Percentiles rank a stretch among this genome's conserved stretches.
Evolutionary conservation across 371 early-diverging fungal genomes (phyloP).

Genomic region (Haplosporangium sp.): DNA sequence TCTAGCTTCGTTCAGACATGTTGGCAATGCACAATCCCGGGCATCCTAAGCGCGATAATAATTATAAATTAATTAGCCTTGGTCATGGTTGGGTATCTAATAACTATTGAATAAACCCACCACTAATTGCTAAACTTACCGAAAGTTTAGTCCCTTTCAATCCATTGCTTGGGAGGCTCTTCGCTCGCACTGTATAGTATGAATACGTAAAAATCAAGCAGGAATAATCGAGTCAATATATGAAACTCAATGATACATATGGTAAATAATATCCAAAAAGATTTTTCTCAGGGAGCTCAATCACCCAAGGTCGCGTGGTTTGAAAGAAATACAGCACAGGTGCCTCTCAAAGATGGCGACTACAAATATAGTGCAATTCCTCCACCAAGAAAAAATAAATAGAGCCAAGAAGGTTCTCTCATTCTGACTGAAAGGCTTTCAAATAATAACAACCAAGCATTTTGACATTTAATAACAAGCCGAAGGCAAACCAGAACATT

Average conservation of each 20-base stretch:
- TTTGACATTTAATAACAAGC: neutral
- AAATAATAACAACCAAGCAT: neutral
- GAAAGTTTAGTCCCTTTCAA: conserved; percentile 14
- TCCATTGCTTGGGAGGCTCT: conserved; percentile 11
- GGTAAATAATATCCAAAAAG: neutral
- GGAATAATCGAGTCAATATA: neutral
- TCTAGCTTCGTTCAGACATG: conserved; percentile 48
- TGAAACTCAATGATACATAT: neutral
- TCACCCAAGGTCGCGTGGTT: no score
- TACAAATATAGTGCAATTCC: neutral
- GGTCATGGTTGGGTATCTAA: neutral
- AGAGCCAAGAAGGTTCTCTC: neutral
- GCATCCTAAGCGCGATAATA: conserved; percentile 35
- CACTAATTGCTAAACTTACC: conserved; percentile 11
- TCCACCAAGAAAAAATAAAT: neutral
- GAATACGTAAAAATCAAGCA: neutral
- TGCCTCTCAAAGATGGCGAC: neutral
- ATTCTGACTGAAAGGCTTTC: conserved; percentile 4
- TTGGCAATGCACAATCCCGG: conserved; percentile 45
- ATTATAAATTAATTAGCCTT: neutral
- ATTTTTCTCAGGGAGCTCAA: neutral
- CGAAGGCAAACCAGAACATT: conserved; percentile 4
- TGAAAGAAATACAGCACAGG: no score
- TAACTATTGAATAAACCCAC: neutral
- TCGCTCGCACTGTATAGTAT: conserved; percentile 12